Base-by-base conservation (phyloP, 164 flowering plant genomes). In the Cinnamomum chago region DNA sequence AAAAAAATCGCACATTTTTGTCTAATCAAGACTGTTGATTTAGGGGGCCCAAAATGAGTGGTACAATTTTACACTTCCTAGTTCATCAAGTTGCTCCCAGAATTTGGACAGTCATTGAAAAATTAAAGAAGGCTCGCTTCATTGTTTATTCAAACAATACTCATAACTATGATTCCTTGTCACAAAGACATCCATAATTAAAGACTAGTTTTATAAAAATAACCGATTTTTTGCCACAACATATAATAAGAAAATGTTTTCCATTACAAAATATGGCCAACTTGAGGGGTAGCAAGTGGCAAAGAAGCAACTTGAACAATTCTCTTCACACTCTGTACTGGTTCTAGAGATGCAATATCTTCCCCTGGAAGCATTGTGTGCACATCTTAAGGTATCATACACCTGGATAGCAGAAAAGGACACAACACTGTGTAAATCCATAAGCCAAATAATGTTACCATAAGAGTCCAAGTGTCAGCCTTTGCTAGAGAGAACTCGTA, bases 201-300 rank as follows among this genome's bases (percentile, higher is more conserved):
- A 81, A 28, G 87, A 80, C 68, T 79, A 97, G 94, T 82, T 87
- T 93, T 27, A 95, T 84, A 77, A 95, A 95, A 95, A 68, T 92
- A 95, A 69, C 97, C 95, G 76, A 95, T 89, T 77, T 95, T 94
- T 50, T 97, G 99, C 77, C 94, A 83, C 85, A 95, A 82, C 85
- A 92, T 93, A 72, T 93, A 72, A 90, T 91, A 77, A 84, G 85
- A 70, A 80, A 73, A 75, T 72, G 88, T 80, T 82, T 87, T 51
- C 85, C 94, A 80, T 83, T 81, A 68, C 86, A 92, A 79, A 75
- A 77, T 72, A 93, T 79, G 70, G 83, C 73, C 76, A 95, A 82
- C 86, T 92, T 92, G 78, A 95, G 68, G 64, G 99, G 99, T 79
- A 92, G 82, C 47, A 95, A 86, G 81, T 95, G 99, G 77, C 93